Evolutionary conservation across 768 basidiomycete species (phyloP), one percentile per base, ranked within the genome.

Genomic region (Amanita pseudoporphyria): DNA sequence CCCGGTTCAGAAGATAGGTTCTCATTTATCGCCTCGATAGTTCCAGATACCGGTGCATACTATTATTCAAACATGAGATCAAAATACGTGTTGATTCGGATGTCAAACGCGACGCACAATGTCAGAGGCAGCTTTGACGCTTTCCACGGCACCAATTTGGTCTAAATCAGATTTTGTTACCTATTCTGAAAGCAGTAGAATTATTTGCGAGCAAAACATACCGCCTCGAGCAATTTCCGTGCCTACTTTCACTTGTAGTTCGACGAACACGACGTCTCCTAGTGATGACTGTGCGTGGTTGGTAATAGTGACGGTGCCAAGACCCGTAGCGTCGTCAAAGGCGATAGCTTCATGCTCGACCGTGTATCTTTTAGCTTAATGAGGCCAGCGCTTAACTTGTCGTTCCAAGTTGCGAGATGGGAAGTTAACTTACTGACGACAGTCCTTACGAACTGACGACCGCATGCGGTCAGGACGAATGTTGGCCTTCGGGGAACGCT

Each of bases 211-310:
- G n/a, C n/a, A 26, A 50, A 31, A 57, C 91, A 58, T 57, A 94
- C 94, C 89, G 57, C 87, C 89, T 65, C 85, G 71, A 6, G 61
- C 61, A 47, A 97, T 70, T 51, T 76, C 63, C 0, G 75, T 70
- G 4, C 86, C 92, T 7, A 74, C 61, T 9, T 62, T 57, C 26
- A 28, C 26, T 1, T 90, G 88, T 42, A 99, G 76, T 64, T 98
- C 96, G 42, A 98, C 93, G 68, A 89, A 99, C 41, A 98, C 96
- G 45, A 98, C 91, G 63, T 99, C 96, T 28, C 96, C 96, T 2
- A 99, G 76, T 30, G 83, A 81, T 43, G 82, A 74, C 64, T 97
- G 92, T 1, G 96, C 96, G 61, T 96, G 87, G 61, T 95, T 72
- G 13, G 96, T 97, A 61, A 99, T 88, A 37, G 80, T 78, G 38